phyloP scores from a whole-genome alignment of 2,329 filamentous ascomycete species.

The Cercospora canescens region DNA sequence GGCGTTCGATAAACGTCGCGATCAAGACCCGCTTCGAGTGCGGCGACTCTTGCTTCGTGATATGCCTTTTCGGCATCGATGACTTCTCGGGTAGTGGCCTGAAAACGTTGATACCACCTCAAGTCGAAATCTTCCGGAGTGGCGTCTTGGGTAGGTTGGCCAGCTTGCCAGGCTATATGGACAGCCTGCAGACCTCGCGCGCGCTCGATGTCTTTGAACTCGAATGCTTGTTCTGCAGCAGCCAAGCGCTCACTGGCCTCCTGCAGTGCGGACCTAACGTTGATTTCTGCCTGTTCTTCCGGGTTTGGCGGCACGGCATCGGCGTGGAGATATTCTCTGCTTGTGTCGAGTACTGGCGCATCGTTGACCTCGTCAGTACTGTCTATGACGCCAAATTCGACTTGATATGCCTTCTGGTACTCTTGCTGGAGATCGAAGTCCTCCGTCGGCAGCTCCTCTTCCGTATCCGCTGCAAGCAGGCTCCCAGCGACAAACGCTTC shows the following conservation, averaged over 20 bases:
- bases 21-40: not conserved
- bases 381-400: not conserved
- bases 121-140: not conserved
- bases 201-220: not conserved
- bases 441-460: not conserved
- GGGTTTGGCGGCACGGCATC: not conserved
- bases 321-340: not conserved
- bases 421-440: not conserved
- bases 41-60: not conserved
- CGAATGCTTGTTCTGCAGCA: not conserved
- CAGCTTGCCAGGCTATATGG: not conserved
- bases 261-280: not conserved
- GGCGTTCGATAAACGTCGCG: not conserved
- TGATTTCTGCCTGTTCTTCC: not conserved
- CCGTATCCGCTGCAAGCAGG: not conserved
- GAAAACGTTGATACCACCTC: not conserved
- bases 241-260: not conserved
- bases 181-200: not conserved
- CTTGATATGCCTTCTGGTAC: not conserved
- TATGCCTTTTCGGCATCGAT: not conserved
- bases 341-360: not conserved
- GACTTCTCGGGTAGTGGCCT: not conserved
- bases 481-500: not conserved
- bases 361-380: not conserved
- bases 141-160: not conserved